Conservation (phyloP, 2,329 filamentous ascomycete species). For the Fusarium transvaalense region DNA sequence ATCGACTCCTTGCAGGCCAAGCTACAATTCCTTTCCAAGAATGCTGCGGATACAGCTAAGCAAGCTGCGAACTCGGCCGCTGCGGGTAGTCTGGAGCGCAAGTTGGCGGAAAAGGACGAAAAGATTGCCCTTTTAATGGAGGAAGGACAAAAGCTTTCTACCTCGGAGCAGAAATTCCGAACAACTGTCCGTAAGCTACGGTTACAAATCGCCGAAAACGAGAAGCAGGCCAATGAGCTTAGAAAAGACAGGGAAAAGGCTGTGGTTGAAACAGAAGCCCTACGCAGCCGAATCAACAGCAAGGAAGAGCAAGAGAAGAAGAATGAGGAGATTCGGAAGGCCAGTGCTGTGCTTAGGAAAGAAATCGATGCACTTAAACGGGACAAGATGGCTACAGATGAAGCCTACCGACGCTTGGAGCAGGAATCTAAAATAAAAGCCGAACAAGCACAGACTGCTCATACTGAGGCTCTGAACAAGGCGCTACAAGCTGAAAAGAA, state of each 20-base stretch:
- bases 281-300: constrained; percentile 63
- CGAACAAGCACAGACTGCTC: constrained; percentile 73
- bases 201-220: constrained; percentile 72
- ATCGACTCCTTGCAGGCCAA: constrained; percentile 95
- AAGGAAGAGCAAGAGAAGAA: constrained; percentile 68
- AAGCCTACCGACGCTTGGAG: constrained; percentile 76
- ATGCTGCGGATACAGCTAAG: constrained; percentile 81
- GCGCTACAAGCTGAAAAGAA: constrained; percentile 76
- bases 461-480: constrained; percentile 75
- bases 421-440: constrained; percentile 76
- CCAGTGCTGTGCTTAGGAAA: constrained; percentile 63
- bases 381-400: constrained; percentile 69
- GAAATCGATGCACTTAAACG: constrained; percentile 59
- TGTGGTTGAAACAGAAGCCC: constrained; percentile 60
- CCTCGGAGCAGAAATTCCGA: constrained; percentile 86
- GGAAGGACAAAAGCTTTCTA: constrained; percentile 90
- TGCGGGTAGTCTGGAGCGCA: constrained; percentile 77
- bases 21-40: constrained; percentile 85
- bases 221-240: constrained; percentile 72
- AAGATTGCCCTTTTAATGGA: constrained; percentile 91
- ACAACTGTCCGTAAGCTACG: constrained; percentile 85
- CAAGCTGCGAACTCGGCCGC: constrained; percentile 72
- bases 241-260: constrained; percentile 71
- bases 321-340: constrained; percentile 63
- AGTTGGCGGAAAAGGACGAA: constrained; percentile 88